Conservation (phyloP, 495 filamentous ascomycete genomes). For the Aspergillus funiculosus region DNA sequence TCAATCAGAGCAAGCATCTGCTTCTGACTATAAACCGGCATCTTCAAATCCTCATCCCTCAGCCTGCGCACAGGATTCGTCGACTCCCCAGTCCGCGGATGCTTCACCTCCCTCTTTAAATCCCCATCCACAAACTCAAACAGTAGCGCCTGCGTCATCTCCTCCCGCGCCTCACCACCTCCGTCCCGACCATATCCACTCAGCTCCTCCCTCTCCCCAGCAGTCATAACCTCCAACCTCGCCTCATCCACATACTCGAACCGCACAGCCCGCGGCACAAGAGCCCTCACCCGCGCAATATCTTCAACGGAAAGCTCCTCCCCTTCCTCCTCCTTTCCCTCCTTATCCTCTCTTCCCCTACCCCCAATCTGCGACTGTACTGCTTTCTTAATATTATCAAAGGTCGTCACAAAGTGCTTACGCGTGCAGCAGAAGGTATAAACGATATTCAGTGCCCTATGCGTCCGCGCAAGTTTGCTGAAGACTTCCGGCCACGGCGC, state of each 20-base stretch:
- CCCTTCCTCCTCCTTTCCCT: too few relatives aligned
- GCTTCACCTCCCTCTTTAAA: constrained; percentile 69
- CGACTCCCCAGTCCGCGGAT: constrained; percentile 65
- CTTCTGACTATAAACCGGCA: constrained; percentile 90
- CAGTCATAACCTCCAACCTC: constrained; percentile 69
- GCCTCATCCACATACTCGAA: constrained; percentile 86
- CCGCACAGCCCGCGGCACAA: constrained; percentile 69
- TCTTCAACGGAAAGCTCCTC: constrained; percentile 63
- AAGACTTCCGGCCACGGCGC: constrained; percentile 71
- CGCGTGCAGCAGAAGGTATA: constrained; percentile 92
- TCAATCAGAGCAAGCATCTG: constrained; percentile 88
- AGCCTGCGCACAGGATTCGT: constrained; percentile 57
- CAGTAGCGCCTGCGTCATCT: constrained; percentile 61
- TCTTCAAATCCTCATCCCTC: constrained; percentile 75
- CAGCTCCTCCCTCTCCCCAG: constrained; percentile 46
- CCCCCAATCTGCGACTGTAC: constrained; percentile 82
- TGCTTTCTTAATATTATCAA: constrained; percentile 75
- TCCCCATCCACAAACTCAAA: constrained; percentile 94
- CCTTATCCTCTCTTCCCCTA: too few relatives aligned
- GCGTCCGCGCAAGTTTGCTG: constrained; percentile 64
- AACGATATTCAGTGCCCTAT: constrained; percentile 83
- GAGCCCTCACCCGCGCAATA: constrained; percentile 70
- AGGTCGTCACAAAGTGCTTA: constrained; percentile 85
- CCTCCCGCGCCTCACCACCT: constrained; percentile 27
- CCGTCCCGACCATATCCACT: constrained; percentile 19